These are phyloP conservation scores for Endocladia muricata DNA, from an alignment of 31 red algal species.

Conservation along the genomic window DNA sequence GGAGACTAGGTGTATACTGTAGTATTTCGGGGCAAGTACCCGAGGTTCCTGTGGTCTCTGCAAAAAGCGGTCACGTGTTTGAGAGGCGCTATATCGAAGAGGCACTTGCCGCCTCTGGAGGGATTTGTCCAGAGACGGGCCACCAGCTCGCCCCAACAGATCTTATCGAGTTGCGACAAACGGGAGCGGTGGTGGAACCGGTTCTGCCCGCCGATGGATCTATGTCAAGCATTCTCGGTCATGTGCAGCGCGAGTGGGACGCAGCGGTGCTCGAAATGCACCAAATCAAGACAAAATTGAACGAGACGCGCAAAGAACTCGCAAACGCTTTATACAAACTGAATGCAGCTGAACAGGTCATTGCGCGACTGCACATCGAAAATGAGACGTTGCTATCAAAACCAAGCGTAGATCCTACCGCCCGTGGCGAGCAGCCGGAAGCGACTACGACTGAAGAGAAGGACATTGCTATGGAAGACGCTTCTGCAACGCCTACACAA, in stretches of 20 bases:
- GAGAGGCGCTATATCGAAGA: slow-evolving; percentile 76
- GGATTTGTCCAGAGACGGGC: slow-evolving; percentile 69
- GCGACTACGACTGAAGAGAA: too few relatives aligned
- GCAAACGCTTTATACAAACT: slow-evolving; percentile 70
- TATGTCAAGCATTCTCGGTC: slow-evolving; percentile 52
- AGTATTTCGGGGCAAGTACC: slow-evolving; percentile 71
- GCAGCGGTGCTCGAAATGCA: slow-evolving; percentile 47
- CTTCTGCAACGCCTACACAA: too few relatives aligned
- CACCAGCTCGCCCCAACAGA: slow-evolving; percentile 36
- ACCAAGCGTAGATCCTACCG: too few relatives aligned
- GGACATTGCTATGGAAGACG: too few relatives aligned
- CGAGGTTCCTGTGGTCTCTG: slow-evolving; percentile 72
- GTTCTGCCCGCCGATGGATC: slow-evolving; percentile 29
- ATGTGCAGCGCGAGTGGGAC: slow-evolving; percentile 83
- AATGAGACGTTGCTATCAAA: too few relatives aligned
- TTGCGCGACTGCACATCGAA: too few relatives aligned
- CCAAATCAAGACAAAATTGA: slow-evolving; percentile 21
- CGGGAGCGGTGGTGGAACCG: slow-evolving; percentile 10
- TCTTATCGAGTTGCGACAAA: slow-evolving; percentile 45
- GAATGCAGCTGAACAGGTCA: slow-evolving; percentile 55
- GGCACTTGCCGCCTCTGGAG: slow-evolving; percentile 48
- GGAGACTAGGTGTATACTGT: slow-evolving; percentile 53
- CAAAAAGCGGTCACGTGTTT: slow-evolving; percentile 78
- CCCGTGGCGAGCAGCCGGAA: too few relatives aligned
- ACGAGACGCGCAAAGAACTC: slow-evolving; percentile 54